These are phyloP conservation scores for Abortiporus biennis DNA, from an alignment of 1,284 basidiomycete species.

Conservation along the genomic window DNA sequence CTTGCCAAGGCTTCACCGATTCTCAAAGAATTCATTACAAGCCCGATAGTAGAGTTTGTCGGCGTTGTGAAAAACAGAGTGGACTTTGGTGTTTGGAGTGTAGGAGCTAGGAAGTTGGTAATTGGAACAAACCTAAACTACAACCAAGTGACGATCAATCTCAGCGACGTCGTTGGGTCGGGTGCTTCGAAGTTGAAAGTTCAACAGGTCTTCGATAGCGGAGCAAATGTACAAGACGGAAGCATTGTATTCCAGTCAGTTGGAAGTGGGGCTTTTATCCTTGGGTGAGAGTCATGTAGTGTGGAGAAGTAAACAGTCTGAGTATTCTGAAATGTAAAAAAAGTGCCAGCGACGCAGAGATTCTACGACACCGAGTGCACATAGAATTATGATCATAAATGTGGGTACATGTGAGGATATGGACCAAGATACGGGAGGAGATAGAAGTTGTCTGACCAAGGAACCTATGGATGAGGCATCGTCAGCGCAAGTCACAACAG, in stretches of 20 bases:
- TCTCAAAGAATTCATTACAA: slow-evolving; percentile 34
- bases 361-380: too few relatives aligned
- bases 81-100: slow-evolving; percentile 35
- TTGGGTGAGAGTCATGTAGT: slow-evolving; percentile 11
- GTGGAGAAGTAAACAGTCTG: too few relatives aligned
- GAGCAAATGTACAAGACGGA: slow-evolving; percentile 19
- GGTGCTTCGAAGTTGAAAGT: slow-evolving; percentile 5
- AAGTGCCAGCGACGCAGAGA: too few relatives aligned
- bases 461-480: too few relatives aligned
- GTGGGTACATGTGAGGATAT: too few relatives aligned
- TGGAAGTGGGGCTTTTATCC: slow-evolving; percentile 25
- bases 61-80: slow-evolving; percentile 25
- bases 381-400: too few relatives aligned
- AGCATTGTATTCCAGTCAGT: slow-evolving; percentile 20
- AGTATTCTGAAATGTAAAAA: too few relatives aligned
- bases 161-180: slow-evolving; percentile 14
- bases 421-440: too few relatives aligned
- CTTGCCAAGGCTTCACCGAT: slow-evolving; percentile 38
- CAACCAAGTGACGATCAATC: slow-evolving; percentile 18
- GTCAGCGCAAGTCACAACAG: too few relatives aligned
- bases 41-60: slow-evolving; percentile 22
- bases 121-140: slow-evolving; percentile 39
- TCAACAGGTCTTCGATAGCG: slow-evolving; percentile 24
- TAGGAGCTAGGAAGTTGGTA: slow-evolving; percentile 27
- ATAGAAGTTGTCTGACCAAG: too few relatives aligned